Base-by-base conservation (phyloP, 2,329 filamentous ascomycete species). In the Sarocladium oryzae region DNA sequence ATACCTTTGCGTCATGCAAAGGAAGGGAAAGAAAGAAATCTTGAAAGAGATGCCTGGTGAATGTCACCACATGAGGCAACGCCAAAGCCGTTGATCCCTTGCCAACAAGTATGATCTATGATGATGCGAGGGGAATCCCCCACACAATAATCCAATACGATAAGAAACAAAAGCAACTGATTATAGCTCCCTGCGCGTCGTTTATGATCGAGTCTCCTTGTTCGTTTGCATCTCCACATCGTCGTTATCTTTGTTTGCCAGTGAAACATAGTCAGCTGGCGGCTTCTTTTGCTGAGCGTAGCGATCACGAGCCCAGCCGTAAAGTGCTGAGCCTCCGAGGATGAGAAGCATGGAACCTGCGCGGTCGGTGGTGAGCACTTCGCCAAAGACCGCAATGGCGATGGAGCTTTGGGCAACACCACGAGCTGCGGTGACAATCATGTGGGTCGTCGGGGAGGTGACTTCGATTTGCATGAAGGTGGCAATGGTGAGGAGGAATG, bases 401-500 rank as follows among this genome's bases (percentile, higher is more conserved):
- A 60, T 54, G 5, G 58, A 60, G 51, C 58, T 60, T 50, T 60
- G 58, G 13, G 58, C 58, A 23, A 60, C 58, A 45, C 58, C 58
- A 46, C 58, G 57, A 16, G 58, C 58, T 20, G 58, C 58, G 9
- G 58, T 60, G 11, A 60, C 58, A n/a, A 60, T 57, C 58, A 60
- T 60, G 43, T 60, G 58, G 3, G 58, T 60, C n/a, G 58, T 60
- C 32, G 58, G 58, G 51, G 57, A 60, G 24, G 58, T 60, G 20
- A 60, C 58, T 48, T 60, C 58, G 51, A 60, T 60, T 48, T 60
- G 58, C 58, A 60, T 60, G 36, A 60, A 60, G 3, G 58, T 60
- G 8, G 58, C 58, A 51, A 60, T 60, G 10, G 58, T 60, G 16
- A 60, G 56, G 38, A 60, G 57, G 56, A 60, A 60, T 21, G 56